Conservation (phyloP, 148 eudicot species). For the Euryodendron excelsum region DNA sequence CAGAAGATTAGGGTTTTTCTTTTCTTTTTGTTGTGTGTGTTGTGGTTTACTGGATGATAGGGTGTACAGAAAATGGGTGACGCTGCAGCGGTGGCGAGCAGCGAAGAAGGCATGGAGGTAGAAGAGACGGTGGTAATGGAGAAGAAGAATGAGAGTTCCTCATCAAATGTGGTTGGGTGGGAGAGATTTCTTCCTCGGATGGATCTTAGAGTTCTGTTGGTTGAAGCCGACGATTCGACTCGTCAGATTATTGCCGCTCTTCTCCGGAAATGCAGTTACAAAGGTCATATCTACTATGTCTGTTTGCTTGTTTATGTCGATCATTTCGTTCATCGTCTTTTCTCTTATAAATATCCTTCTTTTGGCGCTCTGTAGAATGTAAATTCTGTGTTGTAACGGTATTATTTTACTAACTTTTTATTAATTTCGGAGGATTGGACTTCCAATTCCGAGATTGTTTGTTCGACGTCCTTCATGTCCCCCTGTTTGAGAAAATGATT, state of each 20-base stretch:
- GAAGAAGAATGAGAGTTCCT: too few relatives aligned
- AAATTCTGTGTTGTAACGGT: not conserved
- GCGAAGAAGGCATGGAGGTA: slow-evolving; percentile 30
- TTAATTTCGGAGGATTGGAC: not conserved
- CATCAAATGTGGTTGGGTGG: too few relatives aligned
- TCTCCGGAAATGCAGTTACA: too few relatives aligned
- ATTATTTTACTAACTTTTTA: not conserved
- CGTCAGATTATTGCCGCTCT: too few relatives aligned
- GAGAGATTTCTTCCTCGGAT: too few relatives aligned
- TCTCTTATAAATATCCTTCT: not conserved
- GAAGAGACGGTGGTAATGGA: too few relatives aligned
- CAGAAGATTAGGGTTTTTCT: not conserved
- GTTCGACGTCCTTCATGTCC: not conserved
- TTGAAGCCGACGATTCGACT: too few relatives aligned
- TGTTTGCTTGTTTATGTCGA: not conserved
- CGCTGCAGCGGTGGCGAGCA: slow-evolving; percentile 31
- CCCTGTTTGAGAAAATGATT: too few relatives aligned
- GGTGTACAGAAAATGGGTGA: slow-evolving; percentile 41
- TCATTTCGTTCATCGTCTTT: not conserved
- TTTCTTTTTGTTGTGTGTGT: not conserved
- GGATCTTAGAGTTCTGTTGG: too few relatives aligned
- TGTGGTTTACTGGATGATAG: not conserved
- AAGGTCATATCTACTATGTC: too few relatives aligned
- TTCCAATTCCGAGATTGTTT: not conserved
- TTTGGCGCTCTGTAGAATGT: too few relatives aligned